phyloP scores from a whole-genome alignment of 2,329 filamentous ascomycete species.

The Cladophialophora immunda region DNA sequence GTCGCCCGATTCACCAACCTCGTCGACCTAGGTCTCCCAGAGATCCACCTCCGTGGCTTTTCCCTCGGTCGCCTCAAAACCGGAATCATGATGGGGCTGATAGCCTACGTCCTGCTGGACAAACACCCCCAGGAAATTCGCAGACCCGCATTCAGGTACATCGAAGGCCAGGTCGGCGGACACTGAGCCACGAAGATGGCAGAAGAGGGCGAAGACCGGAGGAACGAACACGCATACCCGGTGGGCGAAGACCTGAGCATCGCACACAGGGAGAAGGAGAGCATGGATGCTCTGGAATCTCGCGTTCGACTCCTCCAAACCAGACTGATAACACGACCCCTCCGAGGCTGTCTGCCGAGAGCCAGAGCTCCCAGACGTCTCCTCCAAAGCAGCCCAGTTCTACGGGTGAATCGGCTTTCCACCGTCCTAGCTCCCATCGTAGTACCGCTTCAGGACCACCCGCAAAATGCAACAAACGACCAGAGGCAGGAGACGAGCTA shows the following conservation, averaged over 20 bases:
- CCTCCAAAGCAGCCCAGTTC: not conserved
- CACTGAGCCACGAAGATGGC: not conserved
- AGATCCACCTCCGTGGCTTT: not conserved
- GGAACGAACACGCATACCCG: not conserved
- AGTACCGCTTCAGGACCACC: not conserved
- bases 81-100: not conserved
- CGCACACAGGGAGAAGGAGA: not conserved
- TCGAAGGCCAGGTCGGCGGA: not conserved
- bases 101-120: not conserved
- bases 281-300: not conserved
- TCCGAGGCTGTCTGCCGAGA: not conserved
- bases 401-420: not conserved
- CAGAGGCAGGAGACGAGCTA: not conserved
- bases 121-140: not conserved
- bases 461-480: not conserved
- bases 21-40: not conserved
- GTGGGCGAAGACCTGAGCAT: not conserved
- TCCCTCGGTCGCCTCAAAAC: not conserved
- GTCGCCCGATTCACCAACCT: not conserved
- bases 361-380: not conserved
- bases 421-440: not conserved
- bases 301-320: not conserved
- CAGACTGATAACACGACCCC: not conserved
- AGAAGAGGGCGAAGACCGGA: not conserved
- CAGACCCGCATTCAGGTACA: not conserved